Evolutionary conservation across 805 yeast species (phyloP), one percentile per base, ranked within the genome.

Genomic region (Wickerhamomyces xylosicus): DNA sequence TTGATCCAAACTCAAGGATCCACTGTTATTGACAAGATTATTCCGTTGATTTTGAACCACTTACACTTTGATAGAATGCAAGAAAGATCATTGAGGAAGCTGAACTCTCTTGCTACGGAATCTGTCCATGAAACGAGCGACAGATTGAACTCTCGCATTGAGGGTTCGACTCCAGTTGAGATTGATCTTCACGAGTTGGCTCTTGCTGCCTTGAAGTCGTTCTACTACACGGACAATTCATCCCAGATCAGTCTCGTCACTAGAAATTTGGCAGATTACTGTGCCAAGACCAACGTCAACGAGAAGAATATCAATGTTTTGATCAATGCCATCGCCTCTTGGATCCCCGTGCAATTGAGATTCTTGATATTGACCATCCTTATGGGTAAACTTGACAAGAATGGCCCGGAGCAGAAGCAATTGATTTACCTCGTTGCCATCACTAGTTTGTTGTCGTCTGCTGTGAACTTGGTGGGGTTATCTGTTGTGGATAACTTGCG

Each of bases 401-500:
- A 42, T 39, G 37, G 45, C 37, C 33, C 40, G 40, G 27, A 42
- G 13, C 33, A 20, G 41, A 61, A 41, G 46, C 58, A 36, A 44
- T 31, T 53, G 21, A 44, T 63, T 25, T 59, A 66, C 31, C 63
- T 79, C 21, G 58, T 59, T 35, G 56, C 71, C 39, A 63, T 77
- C 7, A 60, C 77, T 9, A 78, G 79, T 11, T 60, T 86, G 22
- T 64, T 89, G n/a, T 69, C 80, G 1, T 79, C 92, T 0, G 78
- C 79, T 31, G 85, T 85, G 33, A 85, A 82, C 55, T 75, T 90
- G 69, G 80, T 87, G 44, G 97, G 97, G 0, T 63, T 92, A 34
- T 82, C 95, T 10, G 83, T 87, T 5, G 67, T 86, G 31, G 97
- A 89, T 55, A 71, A 84, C 31, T 67, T 83, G 54, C 74, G 78